These are phyloP conservation scores for Pythium coloratum DNA, from an alignment of 352 stramenopile genomes.

Conservation along the genomic window DNA sequence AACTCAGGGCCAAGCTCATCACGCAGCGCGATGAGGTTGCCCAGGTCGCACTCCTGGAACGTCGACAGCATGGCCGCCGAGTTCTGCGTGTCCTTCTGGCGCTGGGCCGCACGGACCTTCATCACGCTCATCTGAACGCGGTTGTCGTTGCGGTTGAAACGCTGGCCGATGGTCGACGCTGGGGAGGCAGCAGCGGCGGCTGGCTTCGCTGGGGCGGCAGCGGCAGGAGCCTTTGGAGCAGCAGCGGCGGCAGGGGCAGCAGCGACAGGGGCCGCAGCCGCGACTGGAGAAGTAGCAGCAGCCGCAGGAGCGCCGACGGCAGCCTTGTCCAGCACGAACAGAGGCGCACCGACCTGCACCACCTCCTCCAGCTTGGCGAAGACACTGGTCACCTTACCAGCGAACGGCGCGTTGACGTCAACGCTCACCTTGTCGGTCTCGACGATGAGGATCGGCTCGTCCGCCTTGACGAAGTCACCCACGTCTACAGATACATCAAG, in stretches of 20 bases:
- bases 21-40: constrained; percentile 93
- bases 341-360: constrained; percentile 91
- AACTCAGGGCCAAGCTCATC: constrained; percentile 93
- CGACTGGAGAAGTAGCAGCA: constrained; percentile 16
- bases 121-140: constrained; percentile 96
- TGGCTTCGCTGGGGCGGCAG: constrained; percentile 20
- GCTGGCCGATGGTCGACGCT: constrained; percentile 15
- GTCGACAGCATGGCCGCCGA: constrained; percentile 98
- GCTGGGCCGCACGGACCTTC: constrained; percentile 93
- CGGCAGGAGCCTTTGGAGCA: constrained; percentile 24
- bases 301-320: constrained; percentile 29
- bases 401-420: constrained; percentile 90
- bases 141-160: constrained; percentile 70
- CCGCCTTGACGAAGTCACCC: constrained; percentile 94
- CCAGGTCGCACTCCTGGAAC: constrained; percentile 99
- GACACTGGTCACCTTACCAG: constrained; percentile 91
- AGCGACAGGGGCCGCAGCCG: constrained; percentile 20
- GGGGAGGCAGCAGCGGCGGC: constrained; percentile 22
- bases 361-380: constrained; percentile 95
- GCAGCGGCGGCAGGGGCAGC: constrained; percentile 26
- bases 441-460: constrained; percentile 96
- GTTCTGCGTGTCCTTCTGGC: constrained; percentile 98
- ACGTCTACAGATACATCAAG: constrained; percentile 47
- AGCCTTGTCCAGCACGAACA: constrained; percentile 92
- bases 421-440: constrained; percentile 99